These are phyloP conservation scores for Lactarius psammicola DNA, from an alignment of 768 basidiomycete genomes.

Conservation along the genomic window DNA sequence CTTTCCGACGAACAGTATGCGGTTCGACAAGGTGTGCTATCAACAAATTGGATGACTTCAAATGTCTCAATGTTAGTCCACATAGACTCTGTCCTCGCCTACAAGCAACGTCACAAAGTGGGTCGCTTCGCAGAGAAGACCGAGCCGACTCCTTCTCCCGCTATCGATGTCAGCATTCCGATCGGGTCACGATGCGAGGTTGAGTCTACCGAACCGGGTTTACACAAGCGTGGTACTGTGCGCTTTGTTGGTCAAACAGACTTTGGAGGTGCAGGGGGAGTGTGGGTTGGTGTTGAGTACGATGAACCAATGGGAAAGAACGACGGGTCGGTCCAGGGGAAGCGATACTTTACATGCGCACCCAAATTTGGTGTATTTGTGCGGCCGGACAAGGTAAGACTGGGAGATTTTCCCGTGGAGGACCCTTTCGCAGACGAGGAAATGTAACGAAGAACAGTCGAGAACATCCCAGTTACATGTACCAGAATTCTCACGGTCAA, in stretches of 20 bases:
- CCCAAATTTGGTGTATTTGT: conserved; percentile 85
- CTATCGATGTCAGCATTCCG: conserved; percentile 47
- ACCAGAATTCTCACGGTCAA: conserved; percentile 22
- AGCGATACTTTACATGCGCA: conserved; percentile 78
- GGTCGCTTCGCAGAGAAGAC: conserved; percentile 77
- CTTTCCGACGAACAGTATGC: conserved; percentile 80
- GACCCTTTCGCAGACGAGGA: conserved; percentile 78
- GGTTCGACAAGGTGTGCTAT: conserved; percentile 61
- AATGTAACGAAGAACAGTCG: conserved; percentile 45
- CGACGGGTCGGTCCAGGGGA: conserved; percentile 88
- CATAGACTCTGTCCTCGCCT: conserved; percentile 83
- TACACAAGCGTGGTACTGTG: conserved; percentile 80
- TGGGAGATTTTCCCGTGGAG: conserved; percentile 86
- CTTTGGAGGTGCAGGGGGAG: conserved; percentile 61
- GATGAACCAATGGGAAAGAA: conserved; percentile 97
- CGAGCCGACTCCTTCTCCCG: conserved; percentile 36
- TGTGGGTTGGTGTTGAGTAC: conserved; percentile 92
- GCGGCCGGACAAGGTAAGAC: conserved; percentile 71
- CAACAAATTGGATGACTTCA: background rate
- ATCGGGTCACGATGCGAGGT: conserved; percentile 83
- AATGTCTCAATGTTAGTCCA: background rate
- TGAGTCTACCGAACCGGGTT: conserved; percentile 61
- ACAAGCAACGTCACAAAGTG: conserved; percentile 82
- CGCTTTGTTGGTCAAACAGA: conserved; percentile 80
- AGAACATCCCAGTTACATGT: conserved; percentile 15